A percentile compares a stretch with the other conserved stretches of the same genome.
Conservation (phyloP, 2,329 filamentous ascomycete species). For the Aaosphaeria arxii region DNA sequence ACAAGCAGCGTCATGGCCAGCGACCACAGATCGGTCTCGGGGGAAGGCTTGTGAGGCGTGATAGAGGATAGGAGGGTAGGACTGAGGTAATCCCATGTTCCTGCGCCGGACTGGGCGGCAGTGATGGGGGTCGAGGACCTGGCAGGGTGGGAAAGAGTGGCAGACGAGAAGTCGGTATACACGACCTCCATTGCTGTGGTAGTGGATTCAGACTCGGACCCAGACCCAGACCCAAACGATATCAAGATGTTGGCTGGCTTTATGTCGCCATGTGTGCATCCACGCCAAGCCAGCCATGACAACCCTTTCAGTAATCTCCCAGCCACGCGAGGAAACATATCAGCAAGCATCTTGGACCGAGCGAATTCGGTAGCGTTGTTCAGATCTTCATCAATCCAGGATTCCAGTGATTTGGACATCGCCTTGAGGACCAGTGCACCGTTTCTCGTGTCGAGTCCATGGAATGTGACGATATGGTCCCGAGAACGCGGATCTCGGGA, state of each 20-base stretch:
- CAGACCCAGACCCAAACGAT: slow-evolving; percentile 1
- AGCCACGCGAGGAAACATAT: slow-evolving; percentile 40
- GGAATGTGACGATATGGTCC: slow-evolving; percentile 30
- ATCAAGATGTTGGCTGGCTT: slow-evolving; percentile 49
- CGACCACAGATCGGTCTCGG: slow-evolving; percentile 43
- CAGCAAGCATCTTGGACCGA: slow-evolving; percentile 35
- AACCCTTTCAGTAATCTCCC: slow-evolving; percentile 40
- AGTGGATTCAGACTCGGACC: background rate
- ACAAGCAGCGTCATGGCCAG: slow-evolving; percentile 45
- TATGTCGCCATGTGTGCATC: slow-evolving; percentile 44
- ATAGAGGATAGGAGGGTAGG: slow-evolving; percentile 21
- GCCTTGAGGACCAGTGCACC: slow-evolving; percentile 30
- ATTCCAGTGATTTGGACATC: slow-evolving; percentile 31
- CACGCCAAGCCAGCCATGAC: slow-evolving; percentile 40
- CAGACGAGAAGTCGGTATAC: slow-evolving; percentile 46
- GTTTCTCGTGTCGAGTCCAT: slow-evolving; percentile 28
- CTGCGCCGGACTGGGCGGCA: slow-evolving; percentile 31
- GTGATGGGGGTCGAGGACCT: slow-evolving; percentile 8
- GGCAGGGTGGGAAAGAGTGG: slow-evolving; percentile 15
- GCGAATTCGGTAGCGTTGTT: slow-evolving; percentile 19
- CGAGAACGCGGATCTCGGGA: slow-evolving; percentile 19
- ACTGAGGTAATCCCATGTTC: slow-evolving; percentile 49
- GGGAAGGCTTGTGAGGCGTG: slow-evolving; percentile 26
- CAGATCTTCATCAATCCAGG: slow-evolving; percentile 26
- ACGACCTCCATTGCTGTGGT: slow-evolving; percentile 17